Percentiles rank a stretch among this genome's conserved stretches.
These are phyloP conservation scores for Notholithocarpus densiflorus DNA, from an alignment of 306 rosid species.

Conservation along the genomic window DNA sequence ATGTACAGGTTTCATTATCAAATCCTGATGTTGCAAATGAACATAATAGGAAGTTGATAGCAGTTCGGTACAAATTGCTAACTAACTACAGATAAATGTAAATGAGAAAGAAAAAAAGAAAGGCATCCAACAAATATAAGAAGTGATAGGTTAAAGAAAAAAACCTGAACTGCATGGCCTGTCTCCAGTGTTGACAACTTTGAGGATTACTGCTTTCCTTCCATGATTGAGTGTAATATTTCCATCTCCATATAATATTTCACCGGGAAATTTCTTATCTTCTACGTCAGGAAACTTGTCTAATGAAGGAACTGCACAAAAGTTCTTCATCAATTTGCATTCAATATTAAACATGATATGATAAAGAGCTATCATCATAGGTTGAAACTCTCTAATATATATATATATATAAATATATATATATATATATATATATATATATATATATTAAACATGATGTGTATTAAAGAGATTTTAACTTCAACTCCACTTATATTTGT, in stretches of 20 bases:
- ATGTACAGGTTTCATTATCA: constrained; percentile 8
- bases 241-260: constrained; percentile 41
- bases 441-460: too few relatives aligned
- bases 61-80: neutral
- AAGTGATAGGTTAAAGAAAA: neutral
- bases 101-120: neutral
- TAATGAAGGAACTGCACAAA: constrained; percentile 73
- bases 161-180: constrained; percentile 95
- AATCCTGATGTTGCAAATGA: constrained; percentile 18
- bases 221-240: constrained; percentile 51
- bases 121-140: neutral
- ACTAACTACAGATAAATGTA: neutral
- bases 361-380: too few relatives aligned
- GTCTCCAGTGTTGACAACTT: constrained; percentile 76
- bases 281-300: constrained; percentile 57
- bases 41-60: constrained; percentile 2
- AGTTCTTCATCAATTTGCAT: constrained; percentile 21
- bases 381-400: too few relatives aligned
- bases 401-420: too few relatives aligned
- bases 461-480: neutral
- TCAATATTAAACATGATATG: constrained; percentile 12
- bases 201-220: constrained; percentile 60
- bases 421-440: too few relatives aligned
- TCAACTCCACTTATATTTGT: constrained; percentile 2
- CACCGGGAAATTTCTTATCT: constrained; percentile 61